Base-by-base conservation (phyloP, 805 yeast species). In the Monosporozyma yasuniensis region DNA sequence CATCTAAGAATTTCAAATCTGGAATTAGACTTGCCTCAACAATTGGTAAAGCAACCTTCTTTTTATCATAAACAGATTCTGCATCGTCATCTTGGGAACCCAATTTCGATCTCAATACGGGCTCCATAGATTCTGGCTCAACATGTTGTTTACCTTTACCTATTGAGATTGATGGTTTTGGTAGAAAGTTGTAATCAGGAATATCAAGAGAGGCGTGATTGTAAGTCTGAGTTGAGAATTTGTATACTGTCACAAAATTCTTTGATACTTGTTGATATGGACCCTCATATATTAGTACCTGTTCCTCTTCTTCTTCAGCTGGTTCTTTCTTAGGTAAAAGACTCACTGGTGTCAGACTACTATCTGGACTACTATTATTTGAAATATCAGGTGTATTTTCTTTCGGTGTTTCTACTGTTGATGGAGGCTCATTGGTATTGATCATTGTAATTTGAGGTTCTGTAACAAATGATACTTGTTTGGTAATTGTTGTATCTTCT, bases 261-360 rank as follows among this genome's bases (percentile, higher is more conserved):
- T 77, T 72, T 1, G 80, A 72, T 2, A 83, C 80, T 48, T 72
- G 72, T 58, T 81, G 88, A 2, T 71, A 65, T 1, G 95, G 95
- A 0, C 95, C 95, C 62, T 81, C 83, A 56, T 73, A 80, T 0
- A 44, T 54, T 37, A 48, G 49, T 19, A 50, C 56, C 16, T 53
- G 56, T 25, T 53, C 56, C 28, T 53, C 57, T 2, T 41, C 49
- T 18, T 54, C 54, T 21, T 46, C 54, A 3, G 50, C 50, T 11
- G 51, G 37, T 3, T 22, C 30, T 30, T 46, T 44, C 14, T 39
- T 53, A 12, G 48, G 50, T 22, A n/a, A 16, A 28, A 23, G 9
- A 4, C 37, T 16, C n/a, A 50, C 25, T 27, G 48, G 35, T 12
- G 28, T 19, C 48, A 19, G 49, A 22, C 47, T 44, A 30, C 10